Conservation (phyloP, 257 asterid genomes). For the Nicotiana attenuata region DNA sequence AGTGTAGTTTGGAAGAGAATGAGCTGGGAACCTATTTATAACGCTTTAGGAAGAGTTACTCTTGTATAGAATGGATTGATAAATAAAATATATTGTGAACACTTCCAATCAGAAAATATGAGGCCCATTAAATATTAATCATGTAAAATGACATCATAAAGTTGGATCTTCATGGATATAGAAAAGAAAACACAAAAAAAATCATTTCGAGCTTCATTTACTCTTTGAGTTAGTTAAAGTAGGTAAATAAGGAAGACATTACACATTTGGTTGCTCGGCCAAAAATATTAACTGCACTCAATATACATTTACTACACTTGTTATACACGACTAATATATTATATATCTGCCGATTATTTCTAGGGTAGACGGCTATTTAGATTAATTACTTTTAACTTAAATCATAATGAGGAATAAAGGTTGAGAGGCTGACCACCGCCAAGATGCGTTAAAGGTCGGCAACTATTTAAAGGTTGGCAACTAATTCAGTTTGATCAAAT, state of each 20-base stretch:
- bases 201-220: neutral
- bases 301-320: too few relatives aligned
- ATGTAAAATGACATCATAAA: constrained; percentile 8
- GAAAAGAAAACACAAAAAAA: neutral
- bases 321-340: too few relatives aligned
- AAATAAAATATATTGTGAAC: constrained; percentile 15
- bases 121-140: neutral
- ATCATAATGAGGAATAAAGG: constrained; percentile 13
- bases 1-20: constrained; percentile 26
- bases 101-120: neutral
- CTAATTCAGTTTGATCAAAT: constrained; percentile 12
- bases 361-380: too few relatives aligned
- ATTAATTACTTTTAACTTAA: too few relatives aligned
- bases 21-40: constrained; percentile 30
- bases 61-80: constrained; percentile 11
- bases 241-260: too few relatives aligned
- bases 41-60: constrained; percentile 6
- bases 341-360: too few relatives aligned
- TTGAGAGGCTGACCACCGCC: constrained; percentile 81
- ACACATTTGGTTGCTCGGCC: too few relatives aligned
- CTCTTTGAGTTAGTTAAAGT: neutral
- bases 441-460: constrained; percentile 34
- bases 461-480: constrained; percentile 32
- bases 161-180: constrained; percentile 13
- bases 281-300: too few relatives aligned